A percentile compares a stretch with the other conserved stretches of the same genome.
Conservation (phyloP, 2,329 filamentous ascomycete genomes). For the Thelonectria blattea region DNA sequence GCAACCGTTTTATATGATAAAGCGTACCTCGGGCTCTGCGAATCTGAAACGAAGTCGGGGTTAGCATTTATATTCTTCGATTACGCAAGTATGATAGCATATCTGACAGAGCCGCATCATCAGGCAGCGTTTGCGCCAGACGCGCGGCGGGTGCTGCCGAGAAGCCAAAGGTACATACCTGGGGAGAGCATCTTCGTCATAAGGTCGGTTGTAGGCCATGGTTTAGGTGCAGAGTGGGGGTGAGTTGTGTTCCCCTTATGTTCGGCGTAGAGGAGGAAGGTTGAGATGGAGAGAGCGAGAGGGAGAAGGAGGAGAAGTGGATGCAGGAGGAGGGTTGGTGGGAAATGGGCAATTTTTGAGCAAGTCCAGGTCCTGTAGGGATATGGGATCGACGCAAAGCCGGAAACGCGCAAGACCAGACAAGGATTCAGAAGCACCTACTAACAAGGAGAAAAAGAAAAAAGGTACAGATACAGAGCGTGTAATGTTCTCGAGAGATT, state of each 20-base stretch:
- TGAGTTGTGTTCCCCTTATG: neutral
- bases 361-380: neutral
- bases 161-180: conserved; percentile 59
- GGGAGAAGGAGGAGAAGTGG: neutral
- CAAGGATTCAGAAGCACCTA: neutral
- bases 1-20: neutral
- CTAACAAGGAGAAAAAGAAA: too few relatives aligned
- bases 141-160: conserved; percentile 1
- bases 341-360: conserved; percentile 12
- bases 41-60: conserved; percentile 56
- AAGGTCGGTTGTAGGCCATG: conserved; percentile 94
- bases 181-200: conserved; percentile 93
- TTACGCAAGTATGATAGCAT: conserved; percentile 12
- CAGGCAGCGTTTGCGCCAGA: conserved; percentile 1
- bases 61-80: conserved; percentile 35
- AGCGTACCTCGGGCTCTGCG: conserved; percentile 73
- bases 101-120: conserved; percentile 26
- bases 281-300: neutral
- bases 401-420: neutral
- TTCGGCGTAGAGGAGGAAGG: neutral
- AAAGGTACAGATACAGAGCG: too few relatives aligned
- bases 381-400: neutral
- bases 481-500: too few relatives aligned
- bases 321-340: conserved; percentile 5
- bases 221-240: conserved; percentile 10